Base-by-base conservation (phyloP, 2,329 filamentous ascomycete genomes). In the Bipolaris oryzae region DNA sequence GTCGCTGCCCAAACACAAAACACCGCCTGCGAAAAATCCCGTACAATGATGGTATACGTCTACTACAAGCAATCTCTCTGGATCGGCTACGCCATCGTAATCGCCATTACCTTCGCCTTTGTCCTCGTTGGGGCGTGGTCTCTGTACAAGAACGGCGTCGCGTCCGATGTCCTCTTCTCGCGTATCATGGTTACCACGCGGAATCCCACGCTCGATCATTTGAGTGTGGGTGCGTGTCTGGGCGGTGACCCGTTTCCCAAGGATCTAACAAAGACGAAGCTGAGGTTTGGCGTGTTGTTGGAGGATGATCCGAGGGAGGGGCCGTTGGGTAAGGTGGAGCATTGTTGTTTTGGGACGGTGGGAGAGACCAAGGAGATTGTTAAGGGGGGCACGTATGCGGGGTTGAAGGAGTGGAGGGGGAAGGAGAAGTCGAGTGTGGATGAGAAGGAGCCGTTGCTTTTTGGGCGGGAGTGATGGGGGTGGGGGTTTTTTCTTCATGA, bases 201-300 rank as follows among this genome's bases (percentile, higher is more conserved):
- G 10, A 77, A 76, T 45, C 72, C 74, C 3, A 77, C 74, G n/a
- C 62, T 77, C 0, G 74, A 76, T 53, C 62, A 70, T 15, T 48
- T 77, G 23, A 72, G 67, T 76, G 68, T 80, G 41, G 70, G 76
- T 5, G 70, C 75, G 3, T 78, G 76, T 61, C 61, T 79, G 1
- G 76, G 76, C 2, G 74, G 75, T 6, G 75, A 78, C 50, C 76
- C 77, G 0, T 77, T 78, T 35, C 76, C 76, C 0, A 72, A 71
- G 53, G 76, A 77, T 39, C 55, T 78, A 10, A 70, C 64, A 18
- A 53, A 70, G 55, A 76, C 73, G 15, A 76, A 77, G 49, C 51
- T 78, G 34, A 62, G 73, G 25, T 78, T 78, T 52, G 77, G 76
- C 0, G 75, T 78, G 2, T 57, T 79, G 43, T 53, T 76, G 1